phyloP scores from a whole-genome alignment of 495 filamentous ascomycete species.

The Hamigera avellanea region DNA sequence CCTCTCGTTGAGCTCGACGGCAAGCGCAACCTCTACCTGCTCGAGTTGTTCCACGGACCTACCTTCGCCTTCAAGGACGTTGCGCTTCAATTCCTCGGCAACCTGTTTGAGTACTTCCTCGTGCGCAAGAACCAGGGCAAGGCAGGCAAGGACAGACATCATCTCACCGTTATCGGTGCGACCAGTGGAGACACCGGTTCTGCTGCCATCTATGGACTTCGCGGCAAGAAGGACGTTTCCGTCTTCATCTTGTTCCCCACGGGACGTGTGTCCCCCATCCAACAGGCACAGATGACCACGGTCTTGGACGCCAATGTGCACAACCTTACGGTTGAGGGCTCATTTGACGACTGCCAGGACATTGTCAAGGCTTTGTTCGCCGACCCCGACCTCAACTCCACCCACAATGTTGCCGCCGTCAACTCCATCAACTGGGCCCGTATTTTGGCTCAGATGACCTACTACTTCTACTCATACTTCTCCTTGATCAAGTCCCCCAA shows the following conservation, averaged over 20 bases:
- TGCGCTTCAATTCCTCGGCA: conserved; percentile 83
- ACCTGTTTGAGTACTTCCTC: conserved; percentile 94
- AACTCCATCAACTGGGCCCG: conserved; percentile 88
- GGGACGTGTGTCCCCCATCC: conserved; percentile 71
- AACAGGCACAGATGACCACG: conserved; percentile 94
- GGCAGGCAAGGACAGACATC: conserved; percentile 59
- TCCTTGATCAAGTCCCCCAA: conserved; percentile 44
- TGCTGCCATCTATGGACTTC: conserved; percentile 90
- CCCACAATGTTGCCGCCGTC: conserved; percentile 68
- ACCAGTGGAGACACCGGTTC: conserved; percentile 93
- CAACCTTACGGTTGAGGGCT: conserved; percentile 73
- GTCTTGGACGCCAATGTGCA: conserved; percentile 77
- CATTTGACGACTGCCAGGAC: conserved; percentile 96
- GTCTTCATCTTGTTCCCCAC: conserved; percentile 84
- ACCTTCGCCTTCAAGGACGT: conserved; percentile 90
- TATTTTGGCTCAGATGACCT: conserved; percentile 88
- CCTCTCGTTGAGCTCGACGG: conserved; percentile 57
- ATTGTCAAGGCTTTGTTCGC: conserved; percentile 88
- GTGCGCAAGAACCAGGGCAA: conserved; percentile 69
- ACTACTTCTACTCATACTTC: conserved; percentile 90
- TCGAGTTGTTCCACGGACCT: conserved; percentile 96
- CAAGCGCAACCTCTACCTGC: conserved; percentile 61
- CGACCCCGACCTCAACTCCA: conserved; percentile 61
- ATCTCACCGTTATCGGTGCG: conserved; percentile 82
- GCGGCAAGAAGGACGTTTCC: conserved; percentile 93